These are phyloP conservation scores for Acmispon strigosus DNA, from an alignment of 306 rosid species.

Conservation along the genomic window DNA sequence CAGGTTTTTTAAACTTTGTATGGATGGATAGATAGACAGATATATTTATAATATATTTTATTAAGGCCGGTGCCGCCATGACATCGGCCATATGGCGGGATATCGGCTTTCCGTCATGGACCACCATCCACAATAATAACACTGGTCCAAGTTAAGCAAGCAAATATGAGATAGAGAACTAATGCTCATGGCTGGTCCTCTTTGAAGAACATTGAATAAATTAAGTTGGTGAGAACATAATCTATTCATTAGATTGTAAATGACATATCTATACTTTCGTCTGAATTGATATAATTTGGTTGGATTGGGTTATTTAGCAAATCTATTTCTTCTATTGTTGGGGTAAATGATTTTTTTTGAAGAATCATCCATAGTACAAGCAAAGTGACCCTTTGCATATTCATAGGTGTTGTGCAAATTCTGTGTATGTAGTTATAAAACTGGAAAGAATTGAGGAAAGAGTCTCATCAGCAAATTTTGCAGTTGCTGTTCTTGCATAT, in stretches of 20 bases:
- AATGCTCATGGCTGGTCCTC: background rate
- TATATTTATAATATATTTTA: too few species aligned
- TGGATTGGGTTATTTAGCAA: background rate
- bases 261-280: background rate
- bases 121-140: too few species aligned
- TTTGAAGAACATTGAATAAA: conserved; percentile 1
- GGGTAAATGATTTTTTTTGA: background rate
- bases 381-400: background rate
- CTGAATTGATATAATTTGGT: background rate
- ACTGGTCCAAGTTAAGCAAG: conserved; percentile 6
- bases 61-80: too few species aligned
- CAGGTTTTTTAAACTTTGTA: too few species aligned
- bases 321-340: background rate
- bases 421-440: background rate
- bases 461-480: background rate
- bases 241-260: conserved; percentile 1
- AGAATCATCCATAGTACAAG: background rate
- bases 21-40: too few species aligned
- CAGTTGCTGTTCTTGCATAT: background rate
- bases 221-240: background rate
- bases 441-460: too few species aligned
- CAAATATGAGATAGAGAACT: background rate
- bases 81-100: too few species aligned
- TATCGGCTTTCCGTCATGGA: too few species aligned
- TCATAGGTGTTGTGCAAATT: background rate